Base-by-base conservation (phyloP, 2,329 filamentous ascomycete species). In the Scedosporium apiospermum region DNA sequence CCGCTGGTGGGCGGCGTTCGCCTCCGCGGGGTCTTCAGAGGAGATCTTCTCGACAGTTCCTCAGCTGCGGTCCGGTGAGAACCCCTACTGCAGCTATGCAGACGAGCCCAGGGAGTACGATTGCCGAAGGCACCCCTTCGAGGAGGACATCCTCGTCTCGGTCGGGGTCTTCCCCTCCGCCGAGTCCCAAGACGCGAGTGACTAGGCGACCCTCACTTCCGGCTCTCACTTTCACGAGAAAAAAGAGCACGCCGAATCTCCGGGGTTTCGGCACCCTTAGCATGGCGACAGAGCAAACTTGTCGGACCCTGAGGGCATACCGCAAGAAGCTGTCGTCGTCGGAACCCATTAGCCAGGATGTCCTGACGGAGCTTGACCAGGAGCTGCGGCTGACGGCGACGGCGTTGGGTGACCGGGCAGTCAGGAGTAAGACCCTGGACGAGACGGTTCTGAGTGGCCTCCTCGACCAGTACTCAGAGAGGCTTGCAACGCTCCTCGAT, bases 401-500 rank as follows among this genome's bases (percentile, higher is more conserved):
- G 9, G 85, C 85, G 6, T 73, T 89, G 34, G 82, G 82, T 2
- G 83, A 85, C 62, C 76, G 82, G 41, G 80, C 79, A 4, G 82
- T 80, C 64, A 75, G 82, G 65, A 82, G 77, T 71, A 76, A 80
- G 70, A 75, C 78, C 1, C 78, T 86, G 71, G 83, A 80, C 65
- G 85, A 87, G 68, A 81, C 79, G 18, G 77, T 83, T 58, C 74
- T 89, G 41, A 83, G 80, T 49, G 87, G 86, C 59, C 74, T 92
- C 55, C 76, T 93, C 6, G 89, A 91, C 67, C 85, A 90, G 73
- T 91, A 91, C 69, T 90, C 88, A 2, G 88, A 91, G 69, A 81
- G 86, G 64, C 76, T 93, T 58, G 84, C 91, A 5, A 84, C 80
- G 57, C 80, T 91, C 73, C 78, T 93, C 55, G 88, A 92, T 66